Conservation (phyloP, 1,139 yeast genomes). For the Nematodospora anomalae region DNA sequence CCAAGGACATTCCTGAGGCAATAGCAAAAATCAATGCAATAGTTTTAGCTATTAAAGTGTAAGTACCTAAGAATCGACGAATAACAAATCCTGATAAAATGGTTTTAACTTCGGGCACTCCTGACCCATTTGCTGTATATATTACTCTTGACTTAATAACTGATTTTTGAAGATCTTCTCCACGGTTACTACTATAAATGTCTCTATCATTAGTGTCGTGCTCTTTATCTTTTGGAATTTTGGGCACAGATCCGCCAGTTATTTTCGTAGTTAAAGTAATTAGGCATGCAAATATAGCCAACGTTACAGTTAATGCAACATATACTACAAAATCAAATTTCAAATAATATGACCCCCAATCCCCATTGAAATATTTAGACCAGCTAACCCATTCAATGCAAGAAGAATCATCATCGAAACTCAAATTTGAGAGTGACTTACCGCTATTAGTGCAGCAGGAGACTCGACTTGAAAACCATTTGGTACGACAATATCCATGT, state of each 20-base stretch:
- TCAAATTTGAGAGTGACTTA: conserved; percentile 8
- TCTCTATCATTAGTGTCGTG: not conserved
- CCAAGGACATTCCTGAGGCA: conserved; percentile 65
- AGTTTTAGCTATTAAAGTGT: conserved; percentile 53
- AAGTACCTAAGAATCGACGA: conserved; percentile 54
- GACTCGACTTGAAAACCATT: conserved; percentile 48
- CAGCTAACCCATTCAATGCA: conserved; percentile 44
- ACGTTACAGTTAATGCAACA: conserved; percentile 36
- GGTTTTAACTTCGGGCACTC: conserved; percentile 64
- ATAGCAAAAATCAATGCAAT: conserved; percentile 56
- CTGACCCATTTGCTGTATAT: conserved; percentile 63
- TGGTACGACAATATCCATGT: conserved; percentile 52
- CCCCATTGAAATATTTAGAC: conserved; percentile 32
- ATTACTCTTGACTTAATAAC: conserved; percentile 27
- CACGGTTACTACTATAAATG: not conserved
- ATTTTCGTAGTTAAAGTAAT: conserved; percentile 53
- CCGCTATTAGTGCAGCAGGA: conserved; percentile 38
- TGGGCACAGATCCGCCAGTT: conserved; percentile 20
- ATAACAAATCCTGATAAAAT: conserved; percentile 58
- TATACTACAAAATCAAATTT: conserved; percentile 40
- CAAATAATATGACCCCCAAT: conserved; percentile 18
- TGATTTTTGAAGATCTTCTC: conserved; percentile 2
- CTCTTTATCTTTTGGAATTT: conserved; percentile 2
- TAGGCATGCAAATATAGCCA: conserved; percentile 49
- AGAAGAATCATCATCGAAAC: conserved; percentile 23